Conservation (phyloP, 768 basidiomycete genomes). For the Russula foetens region DNA sequence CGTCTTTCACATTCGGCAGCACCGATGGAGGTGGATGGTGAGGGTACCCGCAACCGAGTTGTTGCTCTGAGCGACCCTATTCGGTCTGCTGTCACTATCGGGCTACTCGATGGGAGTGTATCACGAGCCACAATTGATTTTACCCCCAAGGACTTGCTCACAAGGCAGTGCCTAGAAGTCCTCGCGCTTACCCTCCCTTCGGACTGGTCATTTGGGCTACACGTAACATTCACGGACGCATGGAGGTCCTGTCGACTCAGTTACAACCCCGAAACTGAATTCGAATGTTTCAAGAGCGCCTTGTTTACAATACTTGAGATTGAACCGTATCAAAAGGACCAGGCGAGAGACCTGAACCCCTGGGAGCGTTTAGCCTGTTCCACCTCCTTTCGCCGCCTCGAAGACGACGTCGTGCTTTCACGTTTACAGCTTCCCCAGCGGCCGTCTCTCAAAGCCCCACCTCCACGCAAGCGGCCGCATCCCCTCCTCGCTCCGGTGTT, state of each 20-base stretch:
- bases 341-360: conserved; percentile 18
- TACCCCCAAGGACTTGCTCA: conserved; percentile 46
- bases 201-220: conserved; percentile 47
- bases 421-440: conserved; percentile 33
- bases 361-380: conserved; percentile 46
- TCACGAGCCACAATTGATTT: conserved; percentile 47
- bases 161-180: conserved; percentile 49
- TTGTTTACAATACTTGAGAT: conserved; percentile 42
- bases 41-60: conserved; percentile 26
- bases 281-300: conserved; percentile 46
- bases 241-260: conserved; percentile 47
- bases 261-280: conserved; percentile 41
- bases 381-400: conserved; percentile 39
- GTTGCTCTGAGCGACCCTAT: conserved; percentile 40
- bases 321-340: neutral
- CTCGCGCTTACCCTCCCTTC: conserved; percentile 54
- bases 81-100: conserved; percentile 43
- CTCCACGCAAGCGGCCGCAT: conserved; percentile 29
- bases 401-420: conserved; percentile 52
- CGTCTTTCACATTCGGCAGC: neutral
- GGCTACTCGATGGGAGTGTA: conserved; percentile 43
- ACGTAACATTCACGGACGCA: conserved; percentile 44
- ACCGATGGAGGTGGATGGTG: conserved; percentile 13
- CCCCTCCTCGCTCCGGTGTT: conserved; percentile 49
- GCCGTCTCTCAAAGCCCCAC: neutral